Evolutionary conservation across 305 asterid species (phyloP).

Genomic region (Salvia sclarea): DNA sequence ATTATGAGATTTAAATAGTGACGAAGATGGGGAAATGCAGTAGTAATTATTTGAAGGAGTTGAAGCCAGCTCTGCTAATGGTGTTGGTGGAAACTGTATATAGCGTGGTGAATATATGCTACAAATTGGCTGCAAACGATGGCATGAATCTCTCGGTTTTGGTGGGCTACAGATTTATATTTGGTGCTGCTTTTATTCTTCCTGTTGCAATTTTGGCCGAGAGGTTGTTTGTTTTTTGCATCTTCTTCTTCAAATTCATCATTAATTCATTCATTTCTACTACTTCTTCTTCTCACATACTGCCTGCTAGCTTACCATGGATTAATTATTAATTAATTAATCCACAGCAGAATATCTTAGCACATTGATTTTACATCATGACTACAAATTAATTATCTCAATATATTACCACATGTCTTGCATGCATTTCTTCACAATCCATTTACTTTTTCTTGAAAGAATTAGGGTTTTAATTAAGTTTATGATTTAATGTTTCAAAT

Average conservation of each 20-base stretch:
- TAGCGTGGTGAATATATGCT: slow-evolving; percentile 27
- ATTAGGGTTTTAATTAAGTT: background rate
- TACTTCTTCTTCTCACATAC: too few species aligned
- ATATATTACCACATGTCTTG: too few species aligned
- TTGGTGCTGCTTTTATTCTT: slow-evolving; percentile 44
- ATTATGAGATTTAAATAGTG: background rate
- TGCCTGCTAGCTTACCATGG: too few species aligned
- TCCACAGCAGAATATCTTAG: too few species aligned
- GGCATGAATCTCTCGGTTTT: slow-evolving; percentile 44
- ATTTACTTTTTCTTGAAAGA: background rate
- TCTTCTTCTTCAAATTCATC: background rate
- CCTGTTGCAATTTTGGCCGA: slow-evolving; percentile 43
- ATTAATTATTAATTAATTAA: too few species aligned
- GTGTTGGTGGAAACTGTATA: slow-evolving; percentile 33
- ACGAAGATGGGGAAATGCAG: background rate
- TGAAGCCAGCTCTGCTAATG: slow-evolving; percentile 43
- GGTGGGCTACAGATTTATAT: slow-evolving; percentile 48
- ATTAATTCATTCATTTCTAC: background rate
- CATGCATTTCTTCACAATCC: too few species aligned
- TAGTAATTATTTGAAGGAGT: slow-evolving; percentile 25
- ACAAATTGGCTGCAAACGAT: slow-evolving; percentile 44
- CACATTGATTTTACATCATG: too few species aligned
- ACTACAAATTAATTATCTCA: too few species aligned
- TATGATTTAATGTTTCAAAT: too few species aligned
- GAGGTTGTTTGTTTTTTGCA: slow-evolving; percentile 35